Evolutionary conservation across 768 basidiomycete species (phyloP).

Genomic region (Kwoniella mangroviensis): DNA sequence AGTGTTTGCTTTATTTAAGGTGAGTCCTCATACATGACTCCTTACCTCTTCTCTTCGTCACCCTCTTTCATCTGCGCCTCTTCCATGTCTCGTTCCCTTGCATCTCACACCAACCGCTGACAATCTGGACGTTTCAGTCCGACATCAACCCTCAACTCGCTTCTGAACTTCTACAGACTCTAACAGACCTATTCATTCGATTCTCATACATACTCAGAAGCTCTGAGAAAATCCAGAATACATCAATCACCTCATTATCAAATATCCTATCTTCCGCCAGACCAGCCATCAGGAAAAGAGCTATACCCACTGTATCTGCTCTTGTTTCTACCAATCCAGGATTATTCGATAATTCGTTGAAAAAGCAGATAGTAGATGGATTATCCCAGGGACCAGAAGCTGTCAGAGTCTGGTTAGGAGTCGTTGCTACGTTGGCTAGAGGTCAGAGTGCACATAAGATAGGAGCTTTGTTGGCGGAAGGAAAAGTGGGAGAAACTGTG

Average conservation of each 20-base stretch:
- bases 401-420: conserved; percentile 64
- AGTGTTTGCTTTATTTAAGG: conserved; percentile 79
- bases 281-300: conserved; percentile 88
- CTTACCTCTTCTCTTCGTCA: not conserved
- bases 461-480: conserved; percentile 33
- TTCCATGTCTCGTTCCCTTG: not conserved
- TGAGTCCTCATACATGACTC: conserved; percentile 54
- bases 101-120: not conserved
- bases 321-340: conserved; percentile 73
- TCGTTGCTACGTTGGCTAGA: conserved; percentile 70
- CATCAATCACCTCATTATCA: conserved; percentile 65
- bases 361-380: conserved; percentile 61
- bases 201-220: conserved; percentile 64
- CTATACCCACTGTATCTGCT: conserved; percentile 78
- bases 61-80: not conserved
- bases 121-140: conserved; percentile 27
- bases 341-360: conserved; percentile 68
- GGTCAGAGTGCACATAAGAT: conserved; percentile 61
- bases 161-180: conserved; percentile 64
- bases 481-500: conserved; percentile 31
- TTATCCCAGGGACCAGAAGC: conserved; percentile 32
- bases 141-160: conserved; percentile 56
- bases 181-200: conserved; percentile 80
- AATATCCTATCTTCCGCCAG: conserved; percentile 74
- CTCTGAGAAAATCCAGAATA: conserved; percentile 56